Conservation (phyloP, 352 stramenopile species). For the Discostella stelligera region DNA sequence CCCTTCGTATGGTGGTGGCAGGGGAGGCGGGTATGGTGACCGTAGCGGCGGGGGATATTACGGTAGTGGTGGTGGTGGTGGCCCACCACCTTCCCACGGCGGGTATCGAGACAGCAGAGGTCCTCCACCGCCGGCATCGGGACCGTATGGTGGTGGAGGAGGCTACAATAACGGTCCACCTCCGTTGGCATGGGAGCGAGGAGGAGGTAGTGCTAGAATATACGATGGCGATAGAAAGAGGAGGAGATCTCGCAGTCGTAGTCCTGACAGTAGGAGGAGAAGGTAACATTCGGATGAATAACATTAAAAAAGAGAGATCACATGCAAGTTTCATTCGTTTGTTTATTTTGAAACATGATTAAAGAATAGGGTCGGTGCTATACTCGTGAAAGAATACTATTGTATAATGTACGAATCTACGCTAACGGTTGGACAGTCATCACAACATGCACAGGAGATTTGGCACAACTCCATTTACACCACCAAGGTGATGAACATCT, state of each 20-base stretch:
- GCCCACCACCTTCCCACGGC: slow-evolving; percentile 1
- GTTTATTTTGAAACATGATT: too few species aligned
- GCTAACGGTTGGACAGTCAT: neutral
- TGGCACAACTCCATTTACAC: too few species aligned
- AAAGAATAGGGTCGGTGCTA: neutral
- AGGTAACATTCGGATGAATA: slow-evolving; percentile 8
- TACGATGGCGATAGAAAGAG: slow-evolving; percentile 42
- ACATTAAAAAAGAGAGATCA: too few species aligned
- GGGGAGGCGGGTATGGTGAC: slow-evolving; percentile 18
- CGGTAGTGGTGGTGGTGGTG: slow-evolving; percentile 13
- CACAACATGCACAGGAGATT: too few species aligned
- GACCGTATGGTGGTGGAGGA: slow-evolving; percentile 18
- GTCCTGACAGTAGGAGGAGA: slow-evolving; percentile 44
- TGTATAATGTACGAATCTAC: neutral
- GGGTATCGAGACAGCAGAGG: slow-evolving; percentile 26
- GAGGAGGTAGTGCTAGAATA: slow-evolving; percentile 9
- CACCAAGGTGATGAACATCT: neutral
- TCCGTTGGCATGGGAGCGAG: slow-evolving; percentile 31
- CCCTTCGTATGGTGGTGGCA: slow-evolving; percentile 21
- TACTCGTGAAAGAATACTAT: neutral
- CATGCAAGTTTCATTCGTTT: too few species aligned
- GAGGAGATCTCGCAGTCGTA: slow-evolving; percentile 45
- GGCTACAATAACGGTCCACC: slow-evolving; percentile 16
- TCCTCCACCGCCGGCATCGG: slow-evolving; percentile 25
- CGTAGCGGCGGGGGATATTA: slow-evolving; percentile 15